Percentiles rank a stretch among this genome's conserved stretches.
Conservation (phyloP, 108 stramenopile genomes). For the Cyclotella sp. region DNA sequence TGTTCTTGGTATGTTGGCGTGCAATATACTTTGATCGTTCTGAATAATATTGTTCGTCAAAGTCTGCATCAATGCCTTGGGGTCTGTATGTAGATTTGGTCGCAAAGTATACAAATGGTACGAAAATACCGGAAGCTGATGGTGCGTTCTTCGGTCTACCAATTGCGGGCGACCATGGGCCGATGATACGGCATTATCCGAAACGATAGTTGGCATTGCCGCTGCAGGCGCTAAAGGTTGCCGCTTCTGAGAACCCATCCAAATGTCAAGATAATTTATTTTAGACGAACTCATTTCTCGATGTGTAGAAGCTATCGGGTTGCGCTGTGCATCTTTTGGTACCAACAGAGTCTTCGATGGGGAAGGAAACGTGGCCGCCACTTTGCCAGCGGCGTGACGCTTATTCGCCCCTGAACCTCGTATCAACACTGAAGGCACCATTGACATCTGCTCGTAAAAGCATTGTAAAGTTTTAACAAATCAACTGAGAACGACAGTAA, state of each 20-base stretch:
- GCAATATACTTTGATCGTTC: background rate
- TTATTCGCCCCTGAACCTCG: no score
- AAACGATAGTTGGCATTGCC: background rate
- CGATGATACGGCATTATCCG: no score
- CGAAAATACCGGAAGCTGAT: conserved; percentile 3
- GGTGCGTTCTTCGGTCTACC: background rate
- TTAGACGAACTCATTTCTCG: background rate
- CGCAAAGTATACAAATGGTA: conserved; percentile 21
- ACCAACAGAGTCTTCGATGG: no score
- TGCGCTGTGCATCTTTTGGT: no score
- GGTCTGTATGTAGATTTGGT: conserved; percentile 1
- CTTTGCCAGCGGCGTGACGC: no score
- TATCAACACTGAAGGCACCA: no score
- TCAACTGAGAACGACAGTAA: no score
- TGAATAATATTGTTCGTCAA: background rate
- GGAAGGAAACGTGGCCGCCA: no score
- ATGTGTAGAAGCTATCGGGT: background rate
- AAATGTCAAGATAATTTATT: conserved; percentile 25
- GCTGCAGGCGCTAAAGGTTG: conserved; percentile 3
- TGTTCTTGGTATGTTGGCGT: background rate
- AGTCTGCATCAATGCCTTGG: background rate
- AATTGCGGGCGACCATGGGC: background rate
- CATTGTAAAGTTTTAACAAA: no score
- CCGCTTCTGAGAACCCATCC: conserved; percentile 24
- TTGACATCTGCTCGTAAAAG: no score